Percentiles rank a stretch among this genome's conserved stretches.
Evolutionary conservation across 2,329 filamentous ascomycete species (phyloP).

Genomic region (Aspergillus ochraceoroseus): DNA sequence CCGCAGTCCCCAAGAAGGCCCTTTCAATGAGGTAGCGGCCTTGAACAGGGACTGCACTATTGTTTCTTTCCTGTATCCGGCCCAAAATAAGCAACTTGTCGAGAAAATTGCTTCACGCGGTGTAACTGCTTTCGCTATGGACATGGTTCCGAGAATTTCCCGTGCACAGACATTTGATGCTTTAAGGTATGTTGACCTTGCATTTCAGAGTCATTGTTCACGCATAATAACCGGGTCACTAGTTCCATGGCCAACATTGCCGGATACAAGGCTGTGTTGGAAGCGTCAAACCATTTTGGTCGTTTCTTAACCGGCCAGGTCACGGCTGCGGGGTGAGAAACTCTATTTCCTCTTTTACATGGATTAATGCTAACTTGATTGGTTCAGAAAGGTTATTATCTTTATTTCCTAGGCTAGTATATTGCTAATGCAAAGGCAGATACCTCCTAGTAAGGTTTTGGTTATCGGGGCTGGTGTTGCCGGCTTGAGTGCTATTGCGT

Average conservation of each 20-base stretch:
- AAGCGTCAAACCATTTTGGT: constrained; percentile 84
- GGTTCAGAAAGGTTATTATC: constrained; percentile 25
- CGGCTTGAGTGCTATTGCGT: constrained; percentile 81
- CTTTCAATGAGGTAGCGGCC: constrained; percentile 61
- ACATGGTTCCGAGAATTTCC: constrained; percentile 85
- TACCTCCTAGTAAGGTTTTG: constrained; percentile 82
- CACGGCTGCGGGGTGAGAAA: constrained; percentile 69
- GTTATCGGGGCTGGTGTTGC: constrained; percentile 89
- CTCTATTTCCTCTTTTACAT: constrained; percentile 2
- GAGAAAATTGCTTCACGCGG: constrained; percentile 65
- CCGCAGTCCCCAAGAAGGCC: constrained; percentile 61
- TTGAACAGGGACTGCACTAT: constrained; percentile 67
- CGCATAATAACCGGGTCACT: neutral
- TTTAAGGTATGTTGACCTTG: constrained; percentile 44
- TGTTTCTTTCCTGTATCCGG: constrained; percentile 77
- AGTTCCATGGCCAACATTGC: constrained; percentile 94
- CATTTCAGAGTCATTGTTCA: neutral
- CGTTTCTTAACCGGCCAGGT: constrained; percentile 85
- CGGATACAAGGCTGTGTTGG: constrained; percentile 85
- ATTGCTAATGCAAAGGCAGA: constrained; percentile 46
- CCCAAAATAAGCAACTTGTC: constrained; percentile 71
- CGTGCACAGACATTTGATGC: constrained; percentile 85
- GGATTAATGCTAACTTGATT: constrained; percentile 24
- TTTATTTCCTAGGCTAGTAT: neutral
- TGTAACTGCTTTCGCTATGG: constrained; percentile 81